These are phyloP conservation scores for Passalora sequoiae DNA, from an alignment of 2,329 filamentous ascomycete genomes.

Conservation along the genomic window DNA sequence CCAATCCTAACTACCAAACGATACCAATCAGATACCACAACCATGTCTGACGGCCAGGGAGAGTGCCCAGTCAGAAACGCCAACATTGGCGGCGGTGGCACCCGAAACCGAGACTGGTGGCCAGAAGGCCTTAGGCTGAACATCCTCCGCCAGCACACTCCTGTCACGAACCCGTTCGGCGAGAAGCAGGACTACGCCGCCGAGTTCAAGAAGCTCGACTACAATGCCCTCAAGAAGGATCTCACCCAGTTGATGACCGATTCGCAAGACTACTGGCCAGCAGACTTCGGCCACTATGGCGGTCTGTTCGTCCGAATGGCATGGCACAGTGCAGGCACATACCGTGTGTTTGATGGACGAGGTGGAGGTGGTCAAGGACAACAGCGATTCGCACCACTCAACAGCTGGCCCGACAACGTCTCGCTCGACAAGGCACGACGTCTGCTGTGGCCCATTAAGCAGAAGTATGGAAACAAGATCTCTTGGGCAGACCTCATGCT, in stretches of 20 bases:
- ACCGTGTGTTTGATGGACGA: conserved; percentile 68
- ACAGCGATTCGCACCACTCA: conserved; percentile 74
- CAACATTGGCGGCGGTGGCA: conserved; percentile 48
- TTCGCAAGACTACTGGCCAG: conserved; percentile 76
- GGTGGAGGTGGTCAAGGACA: conserved; percentile 67
- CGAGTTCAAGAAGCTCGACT: conserved; percentile 69
- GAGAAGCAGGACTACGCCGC: conserved; percentile 64
- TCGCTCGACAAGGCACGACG: conserved; percentile 75
- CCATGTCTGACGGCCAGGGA: conserved; percentile 18
- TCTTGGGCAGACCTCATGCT: conserved; percentile 72
- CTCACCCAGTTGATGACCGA: conserved; percentile 67
- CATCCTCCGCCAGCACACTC: conserved; percentile 67
- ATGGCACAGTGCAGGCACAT: conserved; percentile 76
- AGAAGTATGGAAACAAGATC: conserved; percentile 78
- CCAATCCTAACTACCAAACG: neutral
- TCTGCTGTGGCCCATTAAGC: conserved; percentile 75
- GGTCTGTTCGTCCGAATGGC: conserved; percentile 76
- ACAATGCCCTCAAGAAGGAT: conserved; percentile 68
- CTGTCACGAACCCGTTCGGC: conserved; percentile 58
- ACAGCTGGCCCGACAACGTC: conserved; percentile 77
- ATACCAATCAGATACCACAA: conserved; percentile 7
- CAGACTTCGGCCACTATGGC: conserved; percentile 76
- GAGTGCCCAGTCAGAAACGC: conserved; percentile 31
- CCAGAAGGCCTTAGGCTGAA: conserved; percentile 62
- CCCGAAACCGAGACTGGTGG: conserved; percentile 69